These are phyloP conservation scores for Abrus precatorius DNA, from an alignment of 306 rosid genomes.

Conservation along the genomic window DNA sequence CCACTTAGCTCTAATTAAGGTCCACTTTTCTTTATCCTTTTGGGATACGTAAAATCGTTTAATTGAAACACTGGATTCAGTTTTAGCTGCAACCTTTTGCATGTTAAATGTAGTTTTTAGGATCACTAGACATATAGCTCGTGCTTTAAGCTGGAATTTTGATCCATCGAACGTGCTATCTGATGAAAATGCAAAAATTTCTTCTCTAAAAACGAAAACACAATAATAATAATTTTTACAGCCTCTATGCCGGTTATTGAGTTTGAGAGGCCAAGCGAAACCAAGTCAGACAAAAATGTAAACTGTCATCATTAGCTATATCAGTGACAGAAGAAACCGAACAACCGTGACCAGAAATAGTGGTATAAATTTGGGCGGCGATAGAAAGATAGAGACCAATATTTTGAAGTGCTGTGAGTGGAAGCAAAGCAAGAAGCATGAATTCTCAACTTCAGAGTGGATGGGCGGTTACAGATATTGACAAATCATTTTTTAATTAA, in stretches of 20 bases:
- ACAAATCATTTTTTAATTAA: conserved; percentile 21
- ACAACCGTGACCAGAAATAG: conserved; percentile 47
- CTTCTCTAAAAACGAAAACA: neutral
- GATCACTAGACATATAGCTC: conserved; percentile 27
- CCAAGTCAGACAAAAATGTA: neutral
- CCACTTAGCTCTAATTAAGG: conserved; percentile 33
- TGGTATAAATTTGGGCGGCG: conserved; percentile 52
- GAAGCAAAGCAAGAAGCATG: conserved; percentile 48
- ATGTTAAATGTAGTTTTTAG: conserved; percentile 25
- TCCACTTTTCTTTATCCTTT: neutral
- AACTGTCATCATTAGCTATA: conserved; percentile 35
- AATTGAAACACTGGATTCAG: conserved; percentile 24
- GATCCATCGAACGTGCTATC: conserved; percentile 17
- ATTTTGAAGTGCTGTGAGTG: conserved; percentile 49
- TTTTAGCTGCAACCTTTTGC: conserved; percentile 10
- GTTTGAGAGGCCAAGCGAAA: neutral
- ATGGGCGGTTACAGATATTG: conserved; percentile 53
- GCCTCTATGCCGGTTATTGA: neutral
- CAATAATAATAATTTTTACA: neutral
- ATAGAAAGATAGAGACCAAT: conserved; percentile 27
- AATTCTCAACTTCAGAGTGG: conserved; percentile 52
- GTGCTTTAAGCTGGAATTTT: conserved; percentile 25
- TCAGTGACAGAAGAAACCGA: conserved; percentile 19
- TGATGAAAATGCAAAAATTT: conserved; percentile 15
- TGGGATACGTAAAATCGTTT: neutral